Percentiles rank a stretch among this genome's conserved stretches.
These are phyloP conservation scores for Cylindricascospora bacillispora DNA, from an alignment of 1,139 yeast species.

Conservation along the genomic window DNA sequence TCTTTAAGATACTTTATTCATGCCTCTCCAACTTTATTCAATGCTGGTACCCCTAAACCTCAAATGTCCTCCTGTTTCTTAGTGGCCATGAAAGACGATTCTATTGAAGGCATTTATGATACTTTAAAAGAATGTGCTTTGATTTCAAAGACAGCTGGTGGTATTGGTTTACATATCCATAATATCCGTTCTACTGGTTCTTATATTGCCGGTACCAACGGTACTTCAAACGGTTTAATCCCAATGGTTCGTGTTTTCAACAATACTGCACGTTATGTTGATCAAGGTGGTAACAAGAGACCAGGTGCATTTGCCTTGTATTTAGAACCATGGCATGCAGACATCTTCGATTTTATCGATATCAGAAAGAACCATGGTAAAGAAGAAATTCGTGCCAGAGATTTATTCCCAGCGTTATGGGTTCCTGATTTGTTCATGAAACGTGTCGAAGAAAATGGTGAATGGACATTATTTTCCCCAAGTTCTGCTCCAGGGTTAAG, in stretches of 20 bases:
- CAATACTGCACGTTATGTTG: constrained; percentile 84
- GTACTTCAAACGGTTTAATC: constrained; percentile 78
- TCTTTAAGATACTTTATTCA: constrained; percentile 73
- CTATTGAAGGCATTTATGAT: constrained; percentile 81
- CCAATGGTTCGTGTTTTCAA: constrained; percentile 87
- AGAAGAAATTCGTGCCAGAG: constrained; percentile 82
- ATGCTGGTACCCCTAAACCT: constrained; percentile 77
- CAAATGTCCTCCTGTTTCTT: constrained; percentile 84
- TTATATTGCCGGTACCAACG: constrained; percentile 79
- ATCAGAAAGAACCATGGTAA: constrained; percentile 83
- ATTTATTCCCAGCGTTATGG: constrained; percentile 80
- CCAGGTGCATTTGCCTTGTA: constrained; percentile 88
- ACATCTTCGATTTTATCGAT: constrained; percentile 68
- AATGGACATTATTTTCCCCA: constrained; percentile 82
- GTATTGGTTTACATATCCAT: constrained; percentile 75
- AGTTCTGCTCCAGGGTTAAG: constrained; percentile 75
- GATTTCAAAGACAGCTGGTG: constrained; percentile 85
- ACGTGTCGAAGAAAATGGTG: constrained; percentile 63
- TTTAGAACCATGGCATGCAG: constrained; percentile 88
- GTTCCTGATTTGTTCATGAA: constrained; percentile 83
- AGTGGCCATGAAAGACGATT: constrained; percentile 76
- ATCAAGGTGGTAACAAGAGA: constrained; percentile 88
- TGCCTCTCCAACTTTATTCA: constrained; percentile 81
- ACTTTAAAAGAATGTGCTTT: constrained; percentile 77
- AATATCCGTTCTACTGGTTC: constrained; percentile 77